Evolutionary conservation across 2,329 filamentous ascomycete species (phyloP).

Genomic region (Madurella fahalii): DNA sequence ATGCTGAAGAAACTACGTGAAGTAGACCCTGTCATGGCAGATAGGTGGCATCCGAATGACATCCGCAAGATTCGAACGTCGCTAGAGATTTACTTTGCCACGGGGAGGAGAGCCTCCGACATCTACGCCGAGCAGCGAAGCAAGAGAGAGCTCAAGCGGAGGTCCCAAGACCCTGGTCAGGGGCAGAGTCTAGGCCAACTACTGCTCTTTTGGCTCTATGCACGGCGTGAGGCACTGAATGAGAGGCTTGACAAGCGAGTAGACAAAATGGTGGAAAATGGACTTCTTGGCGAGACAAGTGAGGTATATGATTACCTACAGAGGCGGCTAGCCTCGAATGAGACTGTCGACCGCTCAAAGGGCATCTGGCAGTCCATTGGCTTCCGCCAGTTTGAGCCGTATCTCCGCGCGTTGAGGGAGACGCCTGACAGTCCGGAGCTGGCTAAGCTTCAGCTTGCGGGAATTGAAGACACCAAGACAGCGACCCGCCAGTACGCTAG

Average conservation of each 20-base stretch:
- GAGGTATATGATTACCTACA: constrained; percentile 42
- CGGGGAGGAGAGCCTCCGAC: constrained; percentile 76
- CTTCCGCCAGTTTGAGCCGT: constrained; percentile 83
- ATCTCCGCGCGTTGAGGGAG: constrained; percentile 48
- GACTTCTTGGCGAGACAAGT: constrained; percentile 47
- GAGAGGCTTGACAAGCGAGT: constrained; percentile 71
- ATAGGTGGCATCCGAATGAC: constrained; percentile 91
- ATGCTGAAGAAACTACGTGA: constrained; percentile 70
- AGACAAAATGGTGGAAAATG: constrained; percentile 70
- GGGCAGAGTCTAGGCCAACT: constrained; percentile 46
- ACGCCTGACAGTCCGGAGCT: constrained; percentile 37
- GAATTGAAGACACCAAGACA: constrained; percentile 71
- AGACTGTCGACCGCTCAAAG: constrained; percentile 63
- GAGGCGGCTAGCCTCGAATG: constrained; percentile 39
- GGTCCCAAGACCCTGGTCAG: constrained; percentile 16
- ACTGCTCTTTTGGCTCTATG: constrained; percentile 83
- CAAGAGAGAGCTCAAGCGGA: constrained; percentile 25
- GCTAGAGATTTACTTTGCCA: constrained; percentile 82
- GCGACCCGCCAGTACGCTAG: constrained; percentile 86
- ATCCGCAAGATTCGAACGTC: constrained; percentile 84
- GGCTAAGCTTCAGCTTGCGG: constrained; percentile 51
- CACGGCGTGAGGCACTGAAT: constrained; percentile 63
- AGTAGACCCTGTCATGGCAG: constrained; percentile 85
- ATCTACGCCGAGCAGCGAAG: constrained; percentile 75
- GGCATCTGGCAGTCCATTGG: constrained; percentile 98